These are phyloP conservation scores for Colletotrichum spinosum DNA, from an alignment of 2,329 filamentous ascomycete species.

Conservation along the genomic window DNA sequence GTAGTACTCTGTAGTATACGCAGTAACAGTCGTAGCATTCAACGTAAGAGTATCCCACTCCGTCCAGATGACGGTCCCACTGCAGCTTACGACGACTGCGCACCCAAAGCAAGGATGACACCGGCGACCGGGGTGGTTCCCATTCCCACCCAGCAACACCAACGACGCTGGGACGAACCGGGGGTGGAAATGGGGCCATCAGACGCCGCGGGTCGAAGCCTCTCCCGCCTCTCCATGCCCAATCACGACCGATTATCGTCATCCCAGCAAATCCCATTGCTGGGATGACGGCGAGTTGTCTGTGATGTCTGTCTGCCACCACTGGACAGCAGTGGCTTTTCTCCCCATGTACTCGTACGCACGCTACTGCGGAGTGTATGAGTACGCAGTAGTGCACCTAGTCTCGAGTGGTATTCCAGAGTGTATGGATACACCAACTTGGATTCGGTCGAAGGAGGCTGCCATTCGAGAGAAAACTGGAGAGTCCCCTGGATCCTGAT, in stretches of 20 bases:
- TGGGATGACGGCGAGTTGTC: conserved; percentile 7
- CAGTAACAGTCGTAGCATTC: conserved; percentile 3
- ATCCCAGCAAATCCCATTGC: background rate
- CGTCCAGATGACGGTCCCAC: conserved; percentile 34
- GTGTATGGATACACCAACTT: too few relatives aligned
- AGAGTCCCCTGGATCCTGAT: background rate
- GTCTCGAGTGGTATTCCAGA: too few relatives aligned
- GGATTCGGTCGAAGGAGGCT: too few relatives aligned
- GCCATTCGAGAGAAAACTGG: too few relatives aligned
- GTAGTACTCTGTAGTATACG: conserved; percentile 1
- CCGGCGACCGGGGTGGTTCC: background rate
- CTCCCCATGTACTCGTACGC: too few relatives aligned
- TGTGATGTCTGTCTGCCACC: background rate
- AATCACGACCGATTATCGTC: conserved; percentile 1
- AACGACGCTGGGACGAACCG: conserved; percentile 19
- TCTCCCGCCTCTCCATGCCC: conserved; percentile 17
- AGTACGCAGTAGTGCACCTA: too few relatives aligned
- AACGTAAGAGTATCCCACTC: conserved; percentile 6
- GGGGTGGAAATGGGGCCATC: background rate
- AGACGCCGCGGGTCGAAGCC: conserved; percentile 3
- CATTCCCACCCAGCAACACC: background rate
- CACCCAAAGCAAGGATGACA: conserved; percentile 36
- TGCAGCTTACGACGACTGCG: conserved; percentile 37
- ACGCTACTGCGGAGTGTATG: too few relatives aligned
- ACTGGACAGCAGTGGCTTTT: background rate